phyloP scores from a whole-genome alignment of 2,329 filamentous ascomycete species.

The Cladosporium sp. region DNA sequence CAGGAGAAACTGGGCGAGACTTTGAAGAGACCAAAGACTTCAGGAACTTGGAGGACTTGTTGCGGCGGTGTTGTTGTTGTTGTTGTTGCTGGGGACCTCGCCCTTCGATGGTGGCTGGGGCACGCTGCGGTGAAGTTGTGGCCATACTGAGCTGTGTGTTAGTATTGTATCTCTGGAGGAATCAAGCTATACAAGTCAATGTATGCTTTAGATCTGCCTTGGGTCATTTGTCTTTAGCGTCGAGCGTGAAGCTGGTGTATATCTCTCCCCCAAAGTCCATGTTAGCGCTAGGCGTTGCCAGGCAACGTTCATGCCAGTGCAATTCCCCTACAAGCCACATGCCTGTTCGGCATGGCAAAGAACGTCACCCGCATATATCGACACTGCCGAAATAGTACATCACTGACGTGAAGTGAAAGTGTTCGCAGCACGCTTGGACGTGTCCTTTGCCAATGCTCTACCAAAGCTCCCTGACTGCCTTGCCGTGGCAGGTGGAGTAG shows the following conservation, averaged over 20 bases:
- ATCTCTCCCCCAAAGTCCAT: no score
- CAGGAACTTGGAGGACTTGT: constrained; percentile 36
- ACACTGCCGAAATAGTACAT: no score
- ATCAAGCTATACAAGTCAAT: constrained; percentile 12
- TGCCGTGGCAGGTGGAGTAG: no score
- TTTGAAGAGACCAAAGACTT: constrained; percentile 51
- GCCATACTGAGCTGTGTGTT: constrained; percentile 5
- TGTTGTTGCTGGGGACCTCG: no score
- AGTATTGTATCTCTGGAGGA: background rate
- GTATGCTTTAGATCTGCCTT: constrained; percentile 7
- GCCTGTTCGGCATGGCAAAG: background rate
- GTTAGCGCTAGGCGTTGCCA: background rate
- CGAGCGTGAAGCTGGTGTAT: background rate
- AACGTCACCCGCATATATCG: no score
- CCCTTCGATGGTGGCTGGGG: background rate
- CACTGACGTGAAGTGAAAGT: no score
- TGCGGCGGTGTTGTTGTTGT: constrained; percentile 24
- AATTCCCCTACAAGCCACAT: background rate
- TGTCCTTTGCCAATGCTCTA: no score
- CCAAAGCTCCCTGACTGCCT: background rate
- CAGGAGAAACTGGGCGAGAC: constrained; percentile 13
- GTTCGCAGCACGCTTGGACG: background rate
- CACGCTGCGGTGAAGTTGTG: background rate
- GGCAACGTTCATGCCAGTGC: background rate
- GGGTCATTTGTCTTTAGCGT: background rate